These are phyloP conservation scores for Dalbergia oliveri DNA, from an alignment of 306 rosid species.

Conservation along the genomic window DNA sequence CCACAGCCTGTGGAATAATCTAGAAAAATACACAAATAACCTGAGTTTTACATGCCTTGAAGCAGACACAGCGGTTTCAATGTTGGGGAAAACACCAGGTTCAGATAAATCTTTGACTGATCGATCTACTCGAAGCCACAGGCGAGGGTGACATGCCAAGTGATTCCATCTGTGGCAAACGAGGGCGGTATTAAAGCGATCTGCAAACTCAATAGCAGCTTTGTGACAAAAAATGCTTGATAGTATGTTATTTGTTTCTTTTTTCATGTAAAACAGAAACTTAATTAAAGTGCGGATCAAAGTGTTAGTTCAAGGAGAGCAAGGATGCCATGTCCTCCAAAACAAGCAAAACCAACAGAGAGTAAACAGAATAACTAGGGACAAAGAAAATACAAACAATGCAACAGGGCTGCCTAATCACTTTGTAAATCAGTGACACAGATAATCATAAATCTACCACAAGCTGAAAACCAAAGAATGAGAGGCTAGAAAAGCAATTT, in stretches of 20 bases:
- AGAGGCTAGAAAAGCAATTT: slow-evolving; percentile 4
- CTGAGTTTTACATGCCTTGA: slow-evolving; percentile 68
- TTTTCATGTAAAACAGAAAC: not conserved
- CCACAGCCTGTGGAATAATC: slow-evolving; percentile 8
- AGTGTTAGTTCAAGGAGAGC: not conserved
- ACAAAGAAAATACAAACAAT: not conserved
- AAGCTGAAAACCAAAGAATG: not conserved
- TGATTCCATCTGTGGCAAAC: slow-evolving; percentile 99
- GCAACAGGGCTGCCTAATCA: slow-evolving; percentile 10
- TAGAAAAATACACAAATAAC: slow-evolving; percentile 4
- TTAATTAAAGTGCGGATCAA: not conserved
- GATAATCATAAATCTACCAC: slow-evolving; percentile 2
- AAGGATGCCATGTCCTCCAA: slow-evolving; percentile 1
- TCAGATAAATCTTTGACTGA: slow-evolving; percentile 71
- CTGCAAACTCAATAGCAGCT: slow-evolving; percentile 94
- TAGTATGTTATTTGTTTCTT: slow-evolving; percentile 23
- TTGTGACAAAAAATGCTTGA: slow-evolving; percentile 59
- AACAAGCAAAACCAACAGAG: slow-evolving; percentile 5
- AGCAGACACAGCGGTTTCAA: slow-evolving; percentile 87
- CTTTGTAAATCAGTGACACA: slow-evolving; percentile 4
- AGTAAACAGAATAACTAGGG: not conserved
- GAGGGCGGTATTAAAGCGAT: slow-evolving; percentile 99
- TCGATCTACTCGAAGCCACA: slow-evolving; percentile 95
- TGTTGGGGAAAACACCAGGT: slow-evolving; percentile 81
- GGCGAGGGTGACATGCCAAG: slow-evolving; percentile 95